Evolutionary conservation across 2,329 filamentous ascomycete species (phyloP).

Genomic region (Colletotrichum somersetense): DNA sequence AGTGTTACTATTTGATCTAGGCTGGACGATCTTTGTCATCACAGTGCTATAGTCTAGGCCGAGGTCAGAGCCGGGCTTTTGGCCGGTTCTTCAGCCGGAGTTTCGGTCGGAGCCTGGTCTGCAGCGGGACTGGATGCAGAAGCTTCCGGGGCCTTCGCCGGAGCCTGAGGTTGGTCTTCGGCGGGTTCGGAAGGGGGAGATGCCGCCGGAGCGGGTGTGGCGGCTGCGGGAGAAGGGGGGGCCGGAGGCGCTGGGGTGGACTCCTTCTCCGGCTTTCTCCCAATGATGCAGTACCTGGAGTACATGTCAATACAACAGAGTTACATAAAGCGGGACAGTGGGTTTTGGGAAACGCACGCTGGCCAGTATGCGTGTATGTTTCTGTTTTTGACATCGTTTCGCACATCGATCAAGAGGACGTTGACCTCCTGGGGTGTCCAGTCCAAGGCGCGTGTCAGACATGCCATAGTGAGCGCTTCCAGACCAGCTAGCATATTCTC

Average conservation of each 20-base stretch:
- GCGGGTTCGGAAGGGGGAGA: too few relatives aligned
- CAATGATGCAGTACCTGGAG: neutral
- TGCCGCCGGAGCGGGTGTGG: neutral
- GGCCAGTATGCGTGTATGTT: constrained; percentile 51
- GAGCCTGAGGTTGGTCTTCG: neutral
- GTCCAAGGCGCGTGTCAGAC: constrained; percentile 49
- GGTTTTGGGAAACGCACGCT: constrained; percentile 34
- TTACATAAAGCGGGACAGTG: too few relatives aligned
- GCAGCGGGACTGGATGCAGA: neutral
- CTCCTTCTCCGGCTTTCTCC: neutral
- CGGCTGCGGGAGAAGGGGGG: neutral
- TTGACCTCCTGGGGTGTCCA: constrained; percentile 49
- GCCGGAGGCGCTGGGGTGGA: neutral
- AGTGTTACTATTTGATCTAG: neutral
- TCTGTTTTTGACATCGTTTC: constrained; percentile 47
- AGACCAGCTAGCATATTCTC: constrained; percentile 49
- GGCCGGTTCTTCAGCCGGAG: neutral
- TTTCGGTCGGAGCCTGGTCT: neutral
- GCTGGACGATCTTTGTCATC: too few relatives aligned
- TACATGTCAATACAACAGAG: neutral
- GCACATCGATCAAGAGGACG: constrained; percentile 48
- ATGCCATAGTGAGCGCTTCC: constrained; percentile 48
- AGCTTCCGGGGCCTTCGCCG: neutral
- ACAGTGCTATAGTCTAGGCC: neutral
- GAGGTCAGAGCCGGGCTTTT: neutral